phyloP scores from a whole-genome alignment of 2,329 filamentous ascomycete genomes.

The Sordariomycetes sp. region DNA sequence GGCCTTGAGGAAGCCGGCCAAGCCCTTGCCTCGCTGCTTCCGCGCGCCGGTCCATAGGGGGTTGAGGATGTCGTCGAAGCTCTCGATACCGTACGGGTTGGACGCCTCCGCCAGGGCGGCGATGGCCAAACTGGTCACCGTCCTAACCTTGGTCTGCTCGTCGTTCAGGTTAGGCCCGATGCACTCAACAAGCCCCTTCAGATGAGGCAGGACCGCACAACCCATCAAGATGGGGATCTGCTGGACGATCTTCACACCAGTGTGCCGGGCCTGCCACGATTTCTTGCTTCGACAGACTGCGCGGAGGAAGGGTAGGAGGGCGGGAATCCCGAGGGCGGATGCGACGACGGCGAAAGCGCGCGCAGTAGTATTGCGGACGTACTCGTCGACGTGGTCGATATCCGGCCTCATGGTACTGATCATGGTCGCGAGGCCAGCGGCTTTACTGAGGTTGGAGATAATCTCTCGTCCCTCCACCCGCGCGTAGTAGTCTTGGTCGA shows the following conservation, averaged over 20 bases:
- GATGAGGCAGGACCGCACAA: conserved; percentile 85
- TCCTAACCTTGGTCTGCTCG: conserved; percentile 94
- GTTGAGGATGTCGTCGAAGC: conserved; percentile 94
- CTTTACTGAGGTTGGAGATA: conserved; percentile 94
- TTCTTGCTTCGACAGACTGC: conserved; percentile 98
- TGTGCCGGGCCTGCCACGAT: conserved; percentile 96
- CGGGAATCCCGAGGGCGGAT: conserved; percentile 88
- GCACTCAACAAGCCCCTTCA: conserved; percentile 92
- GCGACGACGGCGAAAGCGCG: conserved; percentile 95
- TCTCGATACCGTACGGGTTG: conserved; percentile 97
- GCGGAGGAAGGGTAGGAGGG: conserved; percentile 83
- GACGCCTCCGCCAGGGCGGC: conserved; percentile 91
- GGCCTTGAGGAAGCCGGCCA: conserved; percentile 92
- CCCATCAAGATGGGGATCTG: conserved; percentile 99
- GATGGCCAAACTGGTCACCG: conserved; percentile 88
- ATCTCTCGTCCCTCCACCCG: conserved; percentile 97
- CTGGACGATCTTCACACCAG: conserved; percentile 97
- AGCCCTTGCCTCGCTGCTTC: conserved; percentile 90
- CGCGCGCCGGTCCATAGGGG: conserved; percentile 92
- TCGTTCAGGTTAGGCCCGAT: conserved; percentile 94
- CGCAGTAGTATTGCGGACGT: conserved; percentile 94
- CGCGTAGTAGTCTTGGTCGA: conserved; percentile 98
- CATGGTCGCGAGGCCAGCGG: conserved; percentile 94
- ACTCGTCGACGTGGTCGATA: conserved; percentile 97
- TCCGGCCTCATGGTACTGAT: conserved; percentile 98